Base-by-base conservation (phyloP, 257 asterid genomes). In the Euphrasia confusa region DNA sequence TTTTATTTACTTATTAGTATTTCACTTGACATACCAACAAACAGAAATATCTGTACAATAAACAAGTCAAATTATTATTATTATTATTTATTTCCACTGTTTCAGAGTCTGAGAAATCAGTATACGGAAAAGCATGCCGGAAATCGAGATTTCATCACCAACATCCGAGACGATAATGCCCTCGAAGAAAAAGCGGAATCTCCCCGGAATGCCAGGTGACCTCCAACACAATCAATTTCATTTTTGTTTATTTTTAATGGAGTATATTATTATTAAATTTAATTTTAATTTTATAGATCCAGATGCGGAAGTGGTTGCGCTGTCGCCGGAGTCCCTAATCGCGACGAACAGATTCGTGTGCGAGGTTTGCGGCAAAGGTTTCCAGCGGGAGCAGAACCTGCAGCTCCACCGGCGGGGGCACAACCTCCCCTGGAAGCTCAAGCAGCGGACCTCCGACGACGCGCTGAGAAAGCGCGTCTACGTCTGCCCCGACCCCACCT, bases 381-480 rank as follows among this genome's bases (percentile, higher is more conserved):
- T 42, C 49, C 14, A 42, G 49, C 14, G 14, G 14, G 49, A 42
- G 5, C 49, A 42, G 49, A 42, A 42, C 14, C 49, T 42, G 49
- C 49, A 42, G 49, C 49, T 42, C 49, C 49, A 42, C 49, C 13
- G 49, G 49, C 49, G 49, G 14, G 49, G 49, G 14, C 49, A 42
- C 49, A 42, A 42, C 49, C 49, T 42, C 14, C 49, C 49, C 49
- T 42, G 49, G 49, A 42, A 42, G 14, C 49, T 42, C 14, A 10
- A 12, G 49, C 49, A 42, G 49, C 0, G 49, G 49, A 42, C 4
- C 4, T 2, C 1, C 49, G 14, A 42, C 14, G 49, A 42, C 5
- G n/a, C 14, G 49, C 4, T 42, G 49, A 10, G 49, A 14, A 42
- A 12, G 49, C 49, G 49, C 14, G 14, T 42, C 4, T 42, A 42